Base-by-base conservation (phyloP, 208 protist species). In the Leishmania tropica region DNA sequence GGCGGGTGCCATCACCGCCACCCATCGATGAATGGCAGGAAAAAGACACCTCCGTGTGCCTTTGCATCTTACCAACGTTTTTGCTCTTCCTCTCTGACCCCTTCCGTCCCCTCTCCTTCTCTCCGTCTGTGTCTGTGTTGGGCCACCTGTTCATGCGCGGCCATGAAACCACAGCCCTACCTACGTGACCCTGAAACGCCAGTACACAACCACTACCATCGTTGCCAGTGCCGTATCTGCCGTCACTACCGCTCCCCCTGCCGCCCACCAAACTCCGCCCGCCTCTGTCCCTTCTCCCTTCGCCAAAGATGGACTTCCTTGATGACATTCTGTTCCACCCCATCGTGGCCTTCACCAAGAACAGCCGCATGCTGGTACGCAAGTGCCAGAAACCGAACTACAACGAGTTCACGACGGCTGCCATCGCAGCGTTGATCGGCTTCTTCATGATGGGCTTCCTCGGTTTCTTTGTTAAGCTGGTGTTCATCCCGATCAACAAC, bases 401-500 rank as follows among this genome's bases (percentile, higher is more conserved):
- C 90, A 93, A 88, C 89, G 97, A 99, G 88, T 99, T 99, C 85
- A 94, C 89, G 64, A 91, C 94, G 56, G 90, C 96, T 37, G 94
- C 89, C 37, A 90, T 96, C 64, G 93, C 95, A 47, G 98, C 96
- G 19, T 74, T 94, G 58, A 86, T 99, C 31, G 98, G 98, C 45
- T 99, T 99, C 80, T 81, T 95, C n/a, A 84, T 99, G 37, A 97
- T 99, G 90, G 98, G 98, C 62, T 97, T 99, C 80, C 83, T 99
- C 67, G 98, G 98, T 70, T 99, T 98, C 85, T 97, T 99, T 81
- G 94, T 99, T 4, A 99, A 99, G 89, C 86, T 99, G 31, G 95
- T 99, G 85, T 98, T 98, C 76, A 99, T 99, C 80, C 98, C 97
- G 15, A 99, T 99, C 87, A 99, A 99, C 88, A 99, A 99, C 83